Evolutionary conservation across 2,329 filamentous ascomycete species (phyloP), one percentile per base, ranked within the genome.

Genomic region (Akanthomyces lecanii): DNA sequence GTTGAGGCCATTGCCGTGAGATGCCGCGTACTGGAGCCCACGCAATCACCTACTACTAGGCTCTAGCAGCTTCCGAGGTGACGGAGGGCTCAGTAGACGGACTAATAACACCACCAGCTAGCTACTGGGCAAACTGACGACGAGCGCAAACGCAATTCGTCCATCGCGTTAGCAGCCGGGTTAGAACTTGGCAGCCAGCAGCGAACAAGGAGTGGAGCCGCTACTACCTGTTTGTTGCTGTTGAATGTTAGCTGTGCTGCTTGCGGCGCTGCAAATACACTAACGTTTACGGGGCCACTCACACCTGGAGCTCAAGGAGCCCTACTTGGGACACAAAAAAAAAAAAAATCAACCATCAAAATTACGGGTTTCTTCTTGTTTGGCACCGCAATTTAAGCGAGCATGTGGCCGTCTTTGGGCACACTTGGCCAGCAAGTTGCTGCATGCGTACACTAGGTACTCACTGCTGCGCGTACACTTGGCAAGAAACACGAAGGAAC

Each of bases 251-350:
- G 47, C 21, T 23, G 10, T 21, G 14, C 25, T 60, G 47, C 23
- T 42, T 60, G 57, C 57, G 16, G 47, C 23, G 10, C 48, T 5
- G 50, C 58, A 45, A 53, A 45, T 25, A 36, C 50, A 61, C 58
- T 61, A 61, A 53, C 58, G 38, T 10, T 1, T 30, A 11, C 47
- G 45, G 55, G 44, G 47, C 48, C n/a, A 53, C 54, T 47, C 54
- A 57, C 54, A 57, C 42, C 16, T n/a, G 12, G 48, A 44, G 38
- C 28, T 12, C 21, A 11, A n/a, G 21, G 62, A 59, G 62, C 62
- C 48, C 62, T 60, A 60, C 48, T 55, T 54, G 18, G 62, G 60
- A 62, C 60, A 62, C 60, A 62, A 62, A 62, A 62, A 62, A 40
- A 28, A 16, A 33, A 23, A 28, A 52, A 54, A 54, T 57, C 25